These are phyloP conservation scores for Geranium rotundifolium DNA, from an alignment of 345 rosid genomes.

Conservation along the genomic window DNA sequence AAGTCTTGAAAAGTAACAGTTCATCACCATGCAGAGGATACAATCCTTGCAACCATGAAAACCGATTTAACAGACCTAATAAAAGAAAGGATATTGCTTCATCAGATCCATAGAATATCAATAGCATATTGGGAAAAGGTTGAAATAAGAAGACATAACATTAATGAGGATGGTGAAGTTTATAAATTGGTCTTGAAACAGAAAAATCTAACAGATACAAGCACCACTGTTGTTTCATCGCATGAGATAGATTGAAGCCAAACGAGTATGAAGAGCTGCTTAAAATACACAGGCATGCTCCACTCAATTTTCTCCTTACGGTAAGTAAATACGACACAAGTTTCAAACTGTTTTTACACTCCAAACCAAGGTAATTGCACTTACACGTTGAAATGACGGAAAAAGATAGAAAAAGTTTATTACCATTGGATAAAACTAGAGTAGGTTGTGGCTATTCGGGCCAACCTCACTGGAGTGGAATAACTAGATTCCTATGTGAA, in stretches of 20 bases:
- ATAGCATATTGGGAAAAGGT: slow-evolving; percentile 6
- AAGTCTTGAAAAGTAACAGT: slow-evolving; percentile 62
- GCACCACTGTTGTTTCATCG: not conserved
- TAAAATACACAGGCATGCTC: not conserved
- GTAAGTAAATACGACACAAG: not conserved
- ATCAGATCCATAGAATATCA: slow-evolving; percentile 5
- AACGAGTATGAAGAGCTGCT: not conserved
- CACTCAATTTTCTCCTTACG: not conserved
- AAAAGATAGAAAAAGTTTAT: not conserved
- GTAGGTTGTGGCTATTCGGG: too few relatives aligned
- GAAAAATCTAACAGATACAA: not conserved
- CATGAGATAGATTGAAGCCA: not conserved
- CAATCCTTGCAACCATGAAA: slow-evolving; percentile 76
- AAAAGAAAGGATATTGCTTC: slow-evolving; percentile 10
- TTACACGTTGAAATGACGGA: not conserved
- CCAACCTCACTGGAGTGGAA: not conserved
- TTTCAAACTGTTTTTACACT: not conserved
- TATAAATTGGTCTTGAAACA: not conserved
- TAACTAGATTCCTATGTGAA: not conserved
- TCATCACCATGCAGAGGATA: slow-evolving; percentile 60
- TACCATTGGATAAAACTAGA: not conserved
- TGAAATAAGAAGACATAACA: not conserved
- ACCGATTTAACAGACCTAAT: slow-evolving; percentile 81
- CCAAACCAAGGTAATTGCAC: not conserved
- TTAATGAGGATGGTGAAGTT: not conserved